phyloP scores from a whole-genome alignment of 139 green algal species.

The Chlorella sp. region DNA sequence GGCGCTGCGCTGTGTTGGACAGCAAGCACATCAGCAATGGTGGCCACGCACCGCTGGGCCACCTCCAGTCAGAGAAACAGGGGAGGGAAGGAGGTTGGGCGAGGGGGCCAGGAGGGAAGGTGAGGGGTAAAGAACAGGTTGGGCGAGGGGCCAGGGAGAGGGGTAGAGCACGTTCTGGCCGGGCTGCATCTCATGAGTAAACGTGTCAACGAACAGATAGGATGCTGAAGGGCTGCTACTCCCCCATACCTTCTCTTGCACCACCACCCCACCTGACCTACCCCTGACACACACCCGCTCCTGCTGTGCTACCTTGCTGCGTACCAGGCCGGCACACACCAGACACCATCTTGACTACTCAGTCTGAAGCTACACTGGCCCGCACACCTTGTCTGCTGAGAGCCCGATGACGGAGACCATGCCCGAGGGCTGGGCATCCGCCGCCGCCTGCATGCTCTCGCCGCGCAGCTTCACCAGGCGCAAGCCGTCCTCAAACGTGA shows the following conservation, averaged over 20 bases:
- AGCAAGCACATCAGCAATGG: too few relatives aligned
- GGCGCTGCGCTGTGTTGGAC: neutral
- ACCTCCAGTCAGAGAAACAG: neutral
- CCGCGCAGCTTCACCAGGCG: conserved; percentile 95
- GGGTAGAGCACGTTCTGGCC: neutral
- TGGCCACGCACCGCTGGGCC: neutral
- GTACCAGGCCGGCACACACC: too few relatives aligned
- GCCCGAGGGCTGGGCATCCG: conserved; percentile 83
- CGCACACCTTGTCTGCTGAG: conserved; percentile 81
- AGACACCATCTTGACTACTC: too few relatives aligned
- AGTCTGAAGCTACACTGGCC: neutral
- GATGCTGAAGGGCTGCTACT: too few relatives aligned
- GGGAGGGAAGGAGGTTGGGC: neutral
- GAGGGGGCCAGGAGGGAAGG: neutral
- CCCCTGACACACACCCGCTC: too few relatives aligned
- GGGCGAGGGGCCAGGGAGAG: neutral
- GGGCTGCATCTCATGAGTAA: neutral
- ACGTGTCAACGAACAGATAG: too few relatives aligned
- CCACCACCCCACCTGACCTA: too few relatives aligned
- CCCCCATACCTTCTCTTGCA: too few relatives aligned
- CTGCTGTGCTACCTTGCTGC: too few relatives aligned
- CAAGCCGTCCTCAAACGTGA: conserved; percentile 95
- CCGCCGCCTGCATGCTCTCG: conserved; percentile 97
- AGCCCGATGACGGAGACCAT: conserved; percentile 99
- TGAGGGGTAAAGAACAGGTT: too few relatives aligned